Evolutionary conservation across 192 early-diverging fungal species (phyloP), one percentile per base, ranked within the genome.

Genomic region (Coemansia sp.): DNA sequence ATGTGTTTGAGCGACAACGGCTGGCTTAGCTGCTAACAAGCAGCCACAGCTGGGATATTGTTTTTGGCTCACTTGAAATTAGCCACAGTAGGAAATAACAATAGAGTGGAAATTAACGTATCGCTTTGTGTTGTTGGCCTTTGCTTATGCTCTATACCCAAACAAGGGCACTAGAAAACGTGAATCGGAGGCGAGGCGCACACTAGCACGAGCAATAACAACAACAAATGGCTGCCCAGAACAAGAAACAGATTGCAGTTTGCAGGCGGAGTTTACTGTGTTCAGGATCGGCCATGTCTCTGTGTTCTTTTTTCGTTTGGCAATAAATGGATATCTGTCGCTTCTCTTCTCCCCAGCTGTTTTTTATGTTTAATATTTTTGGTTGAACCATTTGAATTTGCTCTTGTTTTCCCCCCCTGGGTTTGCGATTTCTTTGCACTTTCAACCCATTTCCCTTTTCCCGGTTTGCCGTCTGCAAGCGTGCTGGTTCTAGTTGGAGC

Each of bases 1-100:
- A 70, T 36, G 49, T 64, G 22, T 70, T 64, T 40, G 69, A 64
- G 48, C 53, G 69, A 9, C 46, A 55, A 23, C 15, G 22, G 22
- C 20, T 33, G 54, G 55, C 29, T 36, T 33, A 57, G 55, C 34
- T 19, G 33, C 29, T 6, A 25, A 25, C 10, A 54, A 34, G 15
- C 35, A 61, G 17, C 49, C 20, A 52, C 6, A 29, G 9, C 22
- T 8, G 49, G 9, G 9, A 48, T 48, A 40, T 40, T 40, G 38
- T 40, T 45, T 45, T 45, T 17, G 7, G 11, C 17, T 45, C 38
- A 11, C 2, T 40, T 1, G 5, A 40, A 40, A 2, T 40, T 52
- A 22, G 49, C 49, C 49, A 52, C 42, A 13, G 42, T 45, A 45
- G 42, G 13, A 45, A 45, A 45, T 10, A 40, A 45, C 10, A 45